Evolutionary conservation across 768 basidiomycete genomes (phyloP), one percentile per base, ranked within the genome.

Genomic region (Lactarius deliciosus): DNA sequence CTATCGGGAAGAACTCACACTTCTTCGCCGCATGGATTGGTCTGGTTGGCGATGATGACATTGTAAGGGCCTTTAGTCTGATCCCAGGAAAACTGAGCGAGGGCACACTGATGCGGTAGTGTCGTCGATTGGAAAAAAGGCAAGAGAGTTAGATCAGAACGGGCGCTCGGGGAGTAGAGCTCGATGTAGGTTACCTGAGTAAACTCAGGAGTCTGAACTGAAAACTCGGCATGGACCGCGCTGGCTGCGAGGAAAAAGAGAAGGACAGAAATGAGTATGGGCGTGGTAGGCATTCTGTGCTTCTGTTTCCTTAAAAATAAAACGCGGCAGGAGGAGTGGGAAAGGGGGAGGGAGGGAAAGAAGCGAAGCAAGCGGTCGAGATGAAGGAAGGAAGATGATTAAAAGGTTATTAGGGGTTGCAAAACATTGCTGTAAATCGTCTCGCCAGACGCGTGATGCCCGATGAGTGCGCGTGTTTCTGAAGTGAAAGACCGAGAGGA

Each of bases 241-340:
- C 74, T 79, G 73, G 85, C 72, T 75, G 82, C 82, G 75, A 86
- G 74, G 73, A 82, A 76, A 80, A 91, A 77, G 86, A 92, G 84
- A 73, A 88, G 81, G 79, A 85, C 74, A 67, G 83, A 82, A 90
- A 91, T 60, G 89, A 92, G 78, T 78, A 90, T 90, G 80, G 85
- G 78, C 78, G 91, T 90, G 80, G 85, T 79, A 83, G 86, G 87
- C 91, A 92, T 93, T 77, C 76, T 83, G 58, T 70, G 32, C 32
- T 32, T 32, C 32, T 1, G 67, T 66, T n/a, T 69, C 50, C 53
- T 36, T 63, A 66, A 22, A 54, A 41, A 38, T 43, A 22, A 53
- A 34, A 38, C 47, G 32, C 36, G 30, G 45, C 28, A 38, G 57
- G 61, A 40, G 32, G 20, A 9, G 5, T 5, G 15, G 7, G 69